Conservation (phyloP, 2,329 filamentous ascomycete species). For the Fonsecaea pedrosoi region DNA sequence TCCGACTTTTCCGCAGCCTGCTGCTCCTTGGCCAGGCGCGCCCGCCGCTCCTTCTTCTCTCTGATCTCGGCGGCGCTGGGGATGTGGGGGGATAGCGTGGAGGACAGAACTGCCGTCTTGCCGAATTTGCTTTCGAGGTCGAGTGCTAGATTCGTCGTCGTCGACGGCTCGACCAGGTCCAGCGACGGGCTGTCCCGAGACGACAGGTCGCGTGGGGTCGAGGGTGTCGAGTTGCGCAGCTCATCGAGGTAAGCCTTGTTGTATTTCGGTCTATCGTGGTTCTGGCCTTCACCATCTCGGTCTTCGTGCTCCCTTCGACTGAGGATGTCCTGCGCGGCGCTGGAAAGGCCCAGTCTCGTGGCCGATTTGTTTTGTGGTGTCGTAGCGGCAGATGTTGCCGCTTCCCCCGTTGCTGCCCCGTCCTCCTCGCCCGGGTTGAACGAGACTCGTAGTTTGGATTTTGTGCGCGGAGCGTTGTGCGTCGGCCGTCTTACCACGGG, state of each 20-base stretch:
- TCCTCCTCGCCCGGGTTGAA: constrained; percentile 70
- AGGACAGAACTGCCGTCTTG: constrained; percentile 46
- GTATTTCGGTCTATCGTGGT: constrained; percentile 69
- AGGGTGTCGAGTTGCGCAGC: constrained; percentile 83
- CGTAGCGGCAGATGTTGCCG: not conserved
- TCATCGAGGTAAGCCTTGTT: constrained; percentile 86
- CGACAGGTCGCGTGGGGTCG: constrained; percentile 72
- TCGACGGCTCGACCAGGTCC: constrained; percentile 26
- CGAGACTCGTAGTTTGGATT: constrained; percentile 75
- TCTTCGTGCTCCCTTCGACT: constrained; percentile 18
- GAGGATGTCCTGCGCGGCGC: constrained; percentile 22
- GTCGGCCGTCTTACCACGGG: constrained; percentile 62
- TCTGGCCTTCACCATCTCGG: constrained; percentile 16
- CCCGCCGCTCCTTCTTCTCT: constrained; percentile 87
- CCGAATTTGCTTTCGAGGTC: constrained; percentile 59
- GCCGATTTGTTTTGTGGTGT: constrained; percentile 14
- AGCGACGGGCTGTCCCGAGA: constrained; percentile 44
- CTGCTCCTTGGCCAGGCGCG: constrained; percentile 73
- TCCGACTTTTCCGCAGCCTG: constrained; percentile 45
- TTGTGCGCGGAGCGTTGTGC: constrained; percentile 67
- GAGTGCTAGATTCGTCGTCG: constrained; percentile 52
- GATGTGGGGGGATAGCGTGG: constrained; percentile 58
- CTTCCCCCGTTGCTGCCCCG: constrained; percentile 46
- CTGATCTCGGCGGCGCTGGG: constrained; percentile 83
- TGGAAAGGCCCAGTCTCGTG: constrained; percentile 32